These are phyloP conservation scores for Fraxinus angustifolia DNA, from an alignment of 305 asterid genomes.

Conservation along the genomic window DNA sequence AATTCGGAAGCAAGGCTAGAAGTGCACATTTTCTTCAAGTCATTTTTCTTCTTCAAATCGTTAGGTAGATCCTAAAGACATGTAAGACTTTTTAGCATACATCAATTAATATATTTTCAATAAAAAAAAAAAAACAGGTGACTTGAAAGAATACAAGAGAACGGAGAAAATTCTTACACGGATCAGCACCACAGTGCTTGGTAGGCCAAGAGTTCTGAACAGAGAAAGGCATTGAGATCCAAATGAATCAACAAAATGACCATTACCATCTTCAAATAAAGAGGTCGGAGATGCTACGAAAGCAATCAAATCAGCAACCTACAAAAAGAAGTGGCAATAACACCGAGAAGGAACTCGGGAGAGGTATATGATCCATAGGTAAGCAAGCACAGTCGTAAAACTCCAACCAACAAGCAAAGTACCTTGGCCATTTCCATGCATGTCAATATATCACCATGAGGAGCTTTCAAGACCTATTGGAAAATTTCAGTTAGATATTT, in stretches of 20 bases:
- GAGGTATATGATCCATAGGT: background rate
- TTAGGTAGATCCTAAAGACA: constrained; percentile 66
- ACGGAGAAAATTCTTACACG: constrained; percentile 53
- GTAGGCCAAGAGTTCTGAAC: constrained; percentile 83
- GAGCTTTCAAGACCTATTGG: constrained; percentile 79
- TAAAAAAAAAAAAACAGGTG: background rate
- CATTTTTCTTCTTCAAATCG: constrained; percentile 63
- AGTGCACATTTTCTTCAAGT: constrained; percentile 60
- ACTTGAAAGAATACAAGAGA: background rate
- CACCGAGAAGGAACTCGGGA: background rate
- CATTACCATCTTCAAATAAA: constrained; percentile 39
- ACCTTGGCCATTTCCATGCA: constrained; percentile 99
- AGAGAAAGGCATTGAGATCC: constrained; percentile 87
- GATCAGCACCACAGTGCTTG: constrained; percentile 81
- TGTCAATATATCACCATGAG: constrained; percentile 71
- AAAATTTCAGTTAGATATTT: constrained; percentile 21
- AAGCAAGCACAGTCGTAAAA: background rate
- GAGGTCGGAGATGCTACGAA: constrained; percentile 82
- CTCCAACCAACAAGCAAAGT: constrained; percentile 21
- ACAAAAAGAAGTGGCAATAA: constrained; percentile 15
- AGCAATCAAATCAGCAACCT: constrained; percentile 97
- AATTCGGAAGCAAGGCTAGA: constrained; percentile 72
- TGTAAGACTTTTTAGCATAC: constrained; percentile 8
- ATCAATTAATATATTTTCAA: background rate
- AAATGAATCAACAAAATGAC: constrained; percentile 69